A percentile compares a stretch with the other conserved stretches of the same genome.
phyloP scores from a whole-genome alignment of 176 grass and related monocot genomes.

The Bonia amplexicaulis region DNA sequence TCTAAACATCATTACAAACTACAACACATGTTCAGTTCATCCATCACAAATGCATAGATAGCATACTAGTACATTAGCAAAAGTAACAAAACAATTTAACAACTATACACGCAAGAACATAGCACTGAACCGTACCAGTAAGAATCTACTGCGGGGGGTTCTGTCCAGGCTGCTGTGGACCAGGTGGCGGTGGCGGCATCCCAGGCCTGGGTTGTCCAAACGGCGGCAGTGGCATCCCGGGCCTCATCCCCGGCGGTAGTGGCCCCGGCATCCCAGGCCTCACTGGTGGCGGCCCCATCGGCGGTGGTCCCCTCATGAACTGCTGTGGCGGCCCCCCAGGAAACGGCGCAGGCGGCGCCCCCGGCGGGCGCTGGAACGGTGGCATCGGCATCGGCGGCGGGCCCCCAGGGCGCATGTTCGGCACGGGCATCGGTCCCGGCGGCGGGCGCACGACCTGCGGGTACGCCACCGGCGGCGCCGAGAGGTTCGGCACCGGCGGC shows the following conservation, averaged over 20 bases:
- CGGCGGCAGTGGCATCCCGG: slow-evolving; percentile 63
- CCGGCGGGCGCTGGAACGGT: slow-evolving; percentile 65
- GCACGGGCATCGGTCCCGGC: slow-evolving; percentile 17
- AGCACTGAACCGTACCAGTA: slow-evolving; percentile 31
- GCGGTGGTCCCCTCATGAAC: slow-evolving; percentile 67
- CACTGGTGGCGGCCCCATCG: slow-evolving; percentile 49
- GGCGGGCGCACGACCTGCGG: slow-evolving; percentile 81
- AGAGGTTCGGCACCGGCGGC: slow-evolving; percentile 73
- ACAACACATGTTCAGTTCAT: neutral
- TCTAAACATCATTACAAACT: neutral
- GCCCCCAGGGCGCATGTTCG: slow-evolving; percentile 34
- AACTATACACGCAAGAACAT: neutral
- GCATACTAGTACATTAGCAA: neutral
- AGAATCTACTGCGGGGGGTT: slow-evolving; percentile 60
- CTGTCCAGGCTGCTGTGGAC: slow-evolving; percentile 78
- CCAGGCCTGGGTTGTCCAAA: slow-evolving; percentile 72
- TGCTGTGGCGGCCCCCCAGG: slow-evolving; percentile 54
- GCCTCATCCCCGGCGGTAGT: slow-evolving; percentile 81
- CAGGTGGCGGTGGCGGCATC: slow-evolving; percentile 75
- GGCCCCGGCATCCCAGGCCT: slow-evolving; percentile 75
- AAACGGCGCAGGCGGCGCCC: slow-evolving; percentile 52
- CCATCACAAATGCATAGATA: neutral
- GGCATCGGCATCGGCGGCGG: slow-evolving; percentile 47
- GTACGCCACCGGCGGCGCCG: slow-evolving; percentile 65
- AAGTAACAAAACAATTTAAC: neutral